These are phyloP conservation scores for Beauveria asiatica DNA, from an alignment of 2,329 filamentous ascomycete species.

Conservation along the genomic window DNA sequence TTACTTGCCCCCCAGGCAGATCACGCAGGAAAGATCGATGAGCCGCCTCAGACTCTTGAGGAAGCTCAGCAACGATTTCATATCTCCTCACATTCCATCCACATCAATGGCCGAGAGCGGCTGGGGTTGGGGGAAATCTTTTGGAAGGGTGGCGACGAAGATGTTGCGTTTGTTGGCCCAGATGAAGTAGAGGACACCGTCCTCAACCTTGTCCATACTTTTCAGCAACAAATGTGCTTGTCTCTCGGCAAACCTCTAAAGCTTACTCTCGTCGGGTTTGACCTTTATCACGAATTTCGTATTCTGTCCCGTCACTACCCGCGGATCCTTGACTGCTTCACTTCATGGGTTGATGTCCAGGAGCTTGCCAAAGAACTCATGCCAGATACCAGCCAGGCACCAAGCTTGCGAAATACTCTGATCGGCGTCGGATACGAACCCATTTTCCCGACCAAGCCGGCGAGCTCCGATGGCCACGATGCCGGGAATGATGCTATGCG, in stretches of 20 bases:
- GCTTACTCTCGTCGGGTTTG: slow-evolving; percentile 7
- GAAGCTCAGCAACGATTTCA: not conserved
- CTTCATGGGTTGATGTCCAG: slow-evolving; percentile 5
- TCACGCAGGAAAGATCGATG: not conserved
- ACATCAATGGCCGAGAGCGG: not conserved
- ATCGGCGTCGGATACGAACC: slow-evolving; percentile 1
- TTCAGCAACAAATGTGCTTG: not conserved
- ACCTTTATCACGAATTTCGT: slow-evolving; percentile 1
- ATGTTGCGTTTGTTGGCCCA: not conserved
- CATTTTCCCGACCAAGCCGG: not conserved
- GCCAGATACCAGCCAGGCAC: not conserved
- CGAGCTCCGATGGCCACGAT: not conserved
- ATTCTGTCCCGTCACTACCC: not conserved
- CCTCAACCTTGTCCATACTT: slow-evolving; percentile 1
- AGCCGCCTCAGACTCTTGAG: not conserved
- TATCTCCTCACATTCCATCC: slow-evolving; percentile 1
- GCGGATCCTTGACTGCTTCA: slow-evolving; percentile 1
- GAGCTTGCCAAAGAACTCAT: not conserved
- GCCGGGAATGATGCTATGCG: slow-evolving; percentile 6
- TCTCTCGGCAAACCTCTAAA: not conserved
- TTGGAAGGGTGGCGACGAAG: not conserved
- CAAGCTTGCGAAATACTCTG: slow-evolving; percentile 3
- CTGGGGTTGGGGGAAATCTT: not conserved
- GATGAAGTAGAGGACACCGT: not conserved
- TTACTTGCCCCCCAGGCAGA: not conserved